Percentiles rank a stretch among this genome's conserved stretches.
Evolutionary conservation across 2,329 filamentous ascomycete genomes (phyloP).

Genomic region (Epichloe sp.): DNA sequence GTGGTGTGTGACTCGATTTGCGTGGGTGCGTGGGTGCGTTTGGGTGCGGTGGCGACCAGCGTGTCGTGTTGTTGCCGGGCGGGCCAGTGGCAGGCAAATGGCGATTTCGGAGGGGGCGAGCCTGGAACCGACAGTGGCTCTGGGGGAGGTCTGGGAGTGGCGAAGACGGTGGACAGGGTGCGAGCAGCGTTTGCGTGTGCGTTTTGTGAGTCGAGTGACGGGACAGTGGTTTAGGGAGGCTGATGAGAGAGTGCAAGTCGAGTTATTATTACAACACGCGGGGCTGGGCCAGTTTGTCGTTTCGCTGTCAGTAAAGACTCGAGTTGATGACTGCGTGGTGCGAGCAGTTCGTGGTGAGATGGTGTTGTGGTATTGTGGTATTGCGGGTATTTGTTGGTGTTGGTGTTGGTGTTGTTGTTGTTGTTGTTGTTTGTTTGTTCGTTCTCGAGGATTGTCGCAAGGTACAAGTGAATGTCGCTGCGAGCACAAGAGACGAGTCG

Average conservation of each 20-base stretch:
- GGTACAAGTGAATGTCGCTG: conserved; percentile 41
- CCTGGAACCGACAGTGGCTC: not conserved
- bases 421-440: conserved; percentile 3
- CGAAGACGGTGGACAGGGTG: conserved; percentile 1
- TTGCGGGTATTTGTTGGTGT: not conserved
- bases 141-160: conserved; percentile 3
- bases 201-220: not conserved
- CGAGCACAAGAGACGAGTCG: conserved; percentile 10
- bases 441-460: conserved; percentile 20
- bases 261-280: not conserved
- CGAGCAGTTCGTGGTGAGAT: not conserved
- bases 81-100: conserved; percentile 19
- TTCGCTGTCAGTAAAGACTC: not conserved
- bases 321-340: not conserved
- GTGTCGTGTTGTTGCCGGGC: conserved; percentile 13
- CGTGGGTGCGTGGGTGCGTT: conserved; percentile 2
- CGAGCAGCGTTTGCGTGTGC: not conserved
- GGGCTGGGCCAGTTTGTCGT: not conserved
- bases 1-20: conserved; percentile 5
- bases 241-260: not conserved
- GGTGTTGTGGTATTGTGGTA: not conserved
- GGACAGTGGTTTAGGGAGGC: not conserved
- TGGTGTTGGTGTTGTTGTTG: not conserved
- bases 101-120: conserved; percentile 25
- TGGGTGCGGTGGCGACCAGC: conserved; percentile 19